phyloP scores from a whole-genome alignment of 495 filamentous ascomycete genomes.

The Neurospora sp. region DNA sequence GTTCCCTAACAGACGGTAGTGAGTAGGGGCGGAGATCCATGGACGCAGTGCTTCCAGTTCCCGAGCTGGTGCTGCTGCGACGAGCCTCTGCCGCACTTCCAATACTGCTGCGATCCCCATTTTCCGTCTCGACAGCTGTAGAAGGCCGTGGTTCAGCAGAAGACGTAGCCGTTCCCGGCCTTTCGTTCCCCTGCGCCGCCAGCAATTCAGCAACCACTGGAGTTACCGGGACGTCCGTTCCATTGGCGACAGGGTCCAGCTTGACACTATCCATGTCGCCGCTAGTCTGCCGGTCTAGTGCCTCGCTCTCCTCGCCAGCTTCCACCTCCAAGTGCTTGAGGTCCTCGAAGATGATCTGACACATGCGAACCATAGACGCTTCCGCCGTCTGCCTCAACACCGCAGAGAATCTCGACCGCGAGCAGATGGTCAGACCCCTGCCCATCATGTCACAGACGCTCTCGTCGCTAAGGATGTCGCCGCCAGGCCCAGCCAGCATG shows the following conservation, averaged over 20 bases:
- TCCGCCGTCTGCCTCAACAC: conserved; percentile 84
- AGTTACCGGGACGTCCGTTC: conserved; percentile 36
- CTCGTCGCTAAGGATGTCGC: conserved; percentile 84
- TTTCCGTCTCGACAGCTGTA: conserved; percentile 30
- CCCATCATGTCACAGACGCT: conserved; percentile 99
- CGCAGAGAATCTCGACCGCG: conserved; percentile 82
- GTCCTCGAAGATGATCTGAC: conserved; percentile 90
- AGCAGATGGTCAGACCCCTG: conserved; percentile 94
- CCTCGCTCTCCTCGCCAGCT: conserved; percentile 46
- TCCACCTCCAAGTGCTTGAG: conserved; percentile 76
- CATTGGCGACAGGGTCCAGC: conserved; percentile 83
- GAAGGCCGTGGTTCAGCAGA: conserved; percentile 36
- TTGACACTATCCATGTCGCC: conserved; percentile 64
- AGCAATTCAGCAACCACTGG: conserved; percentile 1
- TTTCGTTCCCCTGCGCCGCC: conserved; percentile 27
- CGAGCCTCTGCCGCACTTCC: conserved; percentile 10
- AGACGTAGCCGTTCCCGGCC: conserved; percentile 25
- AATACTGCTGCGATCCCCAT: conserved; percentile 4
- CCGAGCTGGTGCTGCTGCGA: conserved; percentile 21
- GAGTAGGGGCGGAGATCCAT: conserved; percentile 76
- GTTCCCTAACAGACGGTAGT: conserved; percentile 82
- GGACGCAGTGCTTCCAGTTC: conserved; percentile 32
- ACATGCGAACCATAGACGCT: conserved; percentile 97
- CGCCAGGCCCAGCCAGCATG: conserved; percentile 88
- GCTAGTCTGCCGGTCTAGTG: conserved; percentile 50